A percentile compares a stretch with the other conserved stretches of the same genome.
Evolutionary conservation across 106 monocot species (phyloP).

Genomic region (Iris macrosiphon): DNA sequence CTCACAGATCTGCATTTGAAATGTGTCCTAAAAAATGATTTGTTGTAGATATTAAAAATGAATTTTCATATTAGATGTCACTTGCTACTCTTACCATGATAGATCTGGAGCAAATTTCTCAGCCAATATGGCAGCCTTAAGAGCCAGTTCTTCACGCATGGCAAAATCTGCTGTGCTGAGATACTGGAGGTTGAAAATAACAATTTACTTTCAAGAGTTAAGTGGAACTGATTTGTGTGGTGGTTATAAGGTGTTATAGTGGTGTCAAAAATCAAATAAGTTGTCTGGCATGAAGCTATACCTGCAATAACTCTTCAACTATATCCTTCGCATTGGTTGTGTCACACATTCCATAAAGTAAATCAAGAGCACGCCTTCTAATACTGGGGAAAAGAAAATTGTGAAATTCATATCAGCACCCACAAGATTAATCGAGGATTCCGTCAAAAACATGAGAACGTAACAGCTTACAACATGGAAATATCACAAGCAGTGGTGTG

Average conservation of each 20-base stretch:
- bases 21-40: no score
- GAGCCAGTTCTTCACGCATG: conserved; percentile 97
- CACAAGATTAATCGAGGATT: no score
- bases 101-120: conserved; percentile 99
- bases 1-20: no score
- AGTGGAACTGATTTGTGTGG: not conserved
- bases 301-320: conserved; percentile 97
- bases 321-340: conserved; percentile 98
- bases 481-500: no score
- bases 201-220: not conserved
- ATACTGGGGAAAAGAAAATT: conserved; percentile 53
- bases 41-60: no score
- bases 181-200: conserved; percentile 47
- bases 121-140: conserved; percentile 98
- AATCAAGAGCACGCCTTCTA: conserved; percentile 97
- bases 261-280: not conserved
- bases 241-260: no score
- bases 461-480: no score
- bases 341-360: conserved; percentile 99
- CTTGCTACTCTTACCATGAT: conserved; percentile 59
- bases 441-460: no score
- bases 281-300: conserved; percentile 9
- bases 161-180: conserved; percentile 91
- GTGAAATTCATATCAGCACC: not conserved
- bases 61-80: no score